Conservation (phyloP, 2,329 filamentous ascomycete genomes). For the Colletotrichum spinosum region DNA sequence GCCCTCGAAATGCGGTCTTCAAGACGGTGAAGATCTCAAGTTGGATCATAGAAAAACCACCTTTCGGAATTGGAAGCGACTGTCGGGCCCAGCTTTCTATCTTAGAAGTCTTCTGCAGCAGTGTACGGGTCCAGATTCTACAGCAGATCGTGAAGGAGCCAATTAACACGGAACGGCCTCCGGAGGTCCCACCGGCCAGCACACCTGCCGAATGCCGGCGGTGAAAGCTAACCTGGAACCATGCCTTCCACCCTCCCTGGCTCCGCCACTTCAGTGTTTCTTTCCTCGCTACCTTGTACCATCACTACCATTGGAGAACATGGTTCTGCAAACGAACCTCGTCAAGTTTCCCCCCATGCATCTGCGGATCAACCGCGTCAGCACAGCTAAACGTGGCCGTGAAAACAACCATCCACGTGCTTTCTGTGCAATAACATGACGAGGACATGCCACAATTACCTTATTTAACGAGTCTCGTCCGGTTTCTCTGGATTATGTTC, state of each 20-base stretch:
- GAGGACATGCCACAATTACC: background rate
- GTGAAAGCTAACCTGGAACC: constrained; percentile 19
- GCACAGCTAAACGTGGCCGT: constrained; percentile 15
- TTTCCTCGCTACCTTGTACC: background rate
- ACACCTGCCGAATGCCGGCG: constrained; percentile 27
- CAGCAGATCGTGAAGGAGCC: constrained; percentile 20
- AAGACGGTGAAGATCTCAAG: background rate
- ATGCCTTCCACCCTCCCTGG: background rate
- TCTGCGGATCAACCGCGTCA: constrained; percentile 8
- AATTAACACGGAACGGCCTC: constrained; percentile 23
- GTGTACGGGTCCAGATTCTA: constrained; percentile 8
- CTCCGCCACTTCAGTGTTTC: constrained; percentile 1
- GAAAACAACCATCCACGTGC: constrained; percentile 21
- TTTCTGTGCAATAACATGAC: background rate
- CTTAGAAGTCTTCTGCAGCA: constrained; percentile 3
- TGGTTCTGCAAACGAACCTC: background rate
- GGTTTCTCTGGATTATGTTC: too few species aligned
- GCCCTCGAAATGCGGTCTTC: too few species aligned
- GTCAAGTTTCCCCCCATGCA: background rate
- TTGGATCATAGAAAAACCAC: background rate
- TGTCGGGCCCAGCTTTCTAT: constrained; percentile 3
- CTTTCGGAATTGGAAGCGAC: background rate
- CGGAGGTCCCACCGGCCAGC: constrained; percentile 23
- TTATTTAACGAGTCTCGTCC: background rate
- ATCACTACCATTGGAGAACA: background rate